Evolutionary conservation across 306 rosid genomes (phyloP).

Genomic region (Ochetophila trinervis): DNA sequence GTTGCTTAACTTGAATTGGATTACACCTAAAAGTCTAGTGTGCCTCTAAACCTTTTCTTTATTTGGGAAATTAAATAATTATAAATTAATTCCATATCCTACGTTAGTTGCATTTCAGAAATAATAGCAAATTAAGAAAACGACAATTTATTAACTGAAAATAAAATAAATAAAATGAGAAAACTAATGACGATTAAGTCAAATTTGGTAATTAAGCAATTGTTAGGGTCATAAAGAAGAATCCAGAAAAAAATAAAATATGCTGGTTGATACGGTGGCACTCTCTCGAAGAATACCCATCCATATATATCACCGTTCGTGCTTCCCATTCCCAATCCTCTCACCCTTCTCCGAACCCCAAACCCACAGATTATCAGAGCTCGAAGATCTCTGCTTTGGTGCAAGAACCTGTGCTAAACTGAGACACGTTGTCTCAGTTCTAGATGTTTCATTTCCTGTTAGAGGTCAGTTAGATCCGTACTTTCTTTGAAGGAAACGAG

Average conservation of each 20-base stretch:
- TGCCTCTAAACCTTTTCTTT: too few relatives aligned
- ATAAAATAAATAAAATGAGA: not conserved
- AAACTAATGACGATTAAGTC: not conserved
- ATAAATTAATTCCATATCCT: too few relatives aligned
- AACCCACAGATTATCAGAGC: slow-evolving; percentile 28
- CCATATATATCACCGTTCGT: slow-evolving; percentile 20
- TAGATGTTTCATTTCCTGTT: slow-evolving; percentile 9
- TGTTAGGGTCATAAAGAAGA: slow-evolving; percentile 17
- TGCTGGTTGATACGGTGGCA: slow-evolving; percentile 11
- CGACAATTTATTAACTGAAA: not conserved
- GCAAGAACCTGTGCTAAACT: not conserved
- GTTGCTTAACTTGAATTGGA: too few relatives aligned
- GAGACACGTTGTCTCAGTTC: not conserved
- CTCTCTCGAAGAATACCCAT: slow-evolving; percentile 2
- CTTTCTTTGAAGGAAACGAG: not conserved
- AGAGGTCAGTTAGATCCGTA: slow-evolving; percentile 41
- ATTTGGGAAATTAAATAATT: too few relatives aligned
- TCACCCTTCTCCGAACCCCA: slow-evolving; percentile 2
- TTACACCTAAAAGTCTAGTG: too few relatives aligned
- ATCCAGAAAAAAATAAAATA: not conserved
- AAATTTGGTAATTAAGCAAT: slow-evolving; percentile 1
- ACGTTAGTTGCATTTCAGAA: not conserved
- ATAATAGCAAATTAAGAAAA: not conserved
- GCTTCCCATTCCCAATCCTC: slow-evolving; percentile 6
- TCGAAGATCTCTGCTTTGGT: slow-evolving; percentile 18